Evolutionary conservation across 148 eudicot genomes (phyloP), one percentile per base, ranked within the genome.

Genomic region (Rheum nobile): DNA sequence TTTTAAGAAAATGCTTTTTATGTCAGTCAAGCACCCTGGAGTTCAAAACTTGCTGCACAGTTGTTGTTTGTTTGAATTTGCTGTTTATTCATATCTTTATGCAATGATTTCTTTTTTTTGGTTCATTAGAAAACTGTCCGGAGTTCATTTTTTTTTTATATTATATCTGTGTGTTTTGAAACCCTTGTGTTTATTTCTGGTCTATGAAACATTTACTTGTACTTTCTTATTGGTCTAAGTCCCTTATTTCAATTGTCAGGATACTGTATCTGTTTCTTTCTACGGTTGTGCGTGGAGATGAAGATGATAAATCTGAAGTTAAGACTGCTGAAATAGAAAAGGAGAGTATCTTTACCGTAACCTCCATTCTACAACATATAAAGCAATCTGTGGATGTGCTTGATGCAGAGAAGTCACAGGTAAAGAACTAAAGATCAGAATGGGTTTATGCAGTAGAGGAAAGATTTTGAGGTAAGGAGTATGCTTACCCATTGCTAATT

Each of bases 251-350:
- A 42, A 39, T 46, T 73, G 79, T 75, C 80, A 95, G 99, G 91
- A 77, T 88, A 73, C 84, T 92, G 82, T 79, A 90, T 80, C 77
- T 96, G 47, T 90, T 96, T 84, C 86, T 96, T 52, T 92, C 97
- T 17, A 87, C 85, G 92, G 83, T 92, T 75, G 71, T 89, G 79
- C 89, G 74, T 80, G 94, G 91, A 76, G 92, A 85, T 65, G 94
- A 86, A 75, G 97, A 92, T 73, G 81, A 77, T 12, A 79, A 80
- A 67, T 72, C 87, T 43, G 94, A 92, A 82, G 83, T 73, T 75
- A 79, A 71, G 77, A 81, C 67, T 68, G 76, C 73, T 75, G 80
- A 82, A 75, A 86, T 75, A 75, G 87, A 80, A 38, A 88, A 84
- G 80, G 92, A 86, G 71, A 72, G 74, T 38, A 50, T 81, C 54